These are phyloP conservation scores for Mycena amicta DNA, from an alignment of 768 basidiomycete species.

Conservation along the genomic window DNA sequence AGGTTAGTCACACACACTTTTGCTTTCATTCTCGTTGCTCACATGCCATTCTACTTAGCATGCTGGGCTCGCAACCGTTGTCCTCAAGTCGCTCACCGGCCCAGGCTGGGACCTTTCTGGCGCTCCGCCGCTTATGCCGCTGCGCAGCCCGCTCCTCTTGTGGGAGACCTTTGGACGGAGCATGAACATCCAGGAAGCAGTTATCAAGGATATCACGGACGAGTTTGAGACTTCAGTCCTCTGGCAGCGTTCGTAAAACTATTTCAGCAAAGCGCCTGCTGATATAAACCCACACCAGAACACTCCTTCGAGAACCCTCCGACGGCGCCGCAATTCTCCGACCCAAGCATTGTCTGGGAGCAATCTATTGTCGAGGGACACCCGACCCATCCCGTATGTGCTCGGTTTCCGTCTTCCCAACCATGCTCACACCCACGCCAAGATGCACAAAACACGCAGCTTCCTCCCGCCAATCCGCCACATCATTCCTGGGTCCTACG, in stretches of 20 bases:
- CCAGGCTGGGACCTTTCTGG: constrained; percentile 31
- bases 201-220: constrained; percentile 44
- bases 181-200: constrained; percentile 35
- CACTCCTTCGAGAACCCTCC: constrained; percentile 55
- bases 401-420: not conserved
- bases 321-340: constrained; percentile 43
- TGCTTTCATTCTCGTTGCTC: not conserved
- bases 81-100: constrained; percentile 28
- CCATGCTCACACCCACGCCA: not conserved
- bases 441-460: constrained; percentile 62
- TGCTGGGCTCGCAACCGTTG: constrained; percentile 26
- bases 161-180: constrained; percentile 47
- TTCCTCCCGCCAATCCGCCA: constrained; percentile 54
- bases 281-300: constrained; percentile 26
- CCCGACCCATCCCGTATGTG: constrained; percentile 57
- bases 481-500: constrained; percentile 48
- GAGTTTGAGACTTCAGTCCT: constrained; percentile 53
- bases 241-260: constrained; percentile 49
- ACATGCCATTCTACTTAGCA: constrained; percentile 29
- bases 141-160: constrained; percentile 39
- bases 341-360: constrained; percentile 59
- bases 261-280: not conserved
- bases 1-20: constrained; percentile 8
- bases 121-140: constrained; percentile 27
- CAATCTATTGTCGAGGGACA: constrained; percentile 64